A percentile compares a stretch with the other conserved stretches of the same genome.
Evolutionary conservation across 108 stramenopile genomes (phyloP).

Genomic region (Nitzschia sp.): DNA sequence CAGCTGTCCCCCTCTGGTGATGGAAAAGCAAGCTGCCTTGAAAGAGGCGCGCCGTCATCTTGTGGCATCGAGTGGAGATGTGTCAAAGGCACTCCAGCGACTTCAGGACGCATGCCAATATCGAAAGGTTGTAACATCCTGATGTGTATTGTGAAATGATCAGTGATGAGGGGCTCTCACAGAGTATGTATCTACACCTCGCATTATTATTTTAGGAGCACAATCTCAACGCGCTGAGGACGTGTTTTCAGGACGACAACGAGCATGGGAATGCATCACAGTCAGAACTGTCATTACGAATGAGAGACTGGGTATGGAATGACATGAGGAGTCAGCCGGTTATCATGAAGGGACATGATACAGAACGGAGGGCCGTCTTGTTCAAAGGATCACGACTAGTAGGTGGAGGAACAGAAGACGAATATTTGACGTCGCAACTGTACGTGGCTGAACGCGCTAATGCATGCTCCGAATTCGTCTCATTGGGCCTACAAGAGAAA

Average conservation of each 20-base stretch:
- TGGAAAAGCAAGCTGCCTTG: neutral
- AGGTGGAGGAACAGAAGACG: neutral
- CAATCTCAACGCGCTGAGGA: slow-evolving; percentile 10
- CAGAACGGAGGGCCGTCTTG: slow-evolving; percentile 14
- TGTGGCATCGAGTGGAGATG: neutral
- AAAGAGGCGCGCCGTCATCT: slow-evolving; percentile 8
- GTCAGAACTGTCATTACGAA: too few species aligned
- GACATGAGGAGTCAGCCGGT: slow-evolving; percentile 20
- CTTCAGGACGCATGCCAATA: neutral
- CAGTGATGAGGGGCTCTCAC: neutral
- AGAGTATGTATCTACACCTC: neutral
- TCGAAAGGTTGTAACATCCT: slow-evolving; percentile 7
- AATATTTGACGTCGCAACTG: slow-evolving; percentile 14
- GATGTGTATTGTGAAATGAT: too few species aligned
- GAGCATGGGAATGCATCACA: too few species aligned
- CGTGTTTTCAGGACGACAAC: slow-evolving; percentile 10
- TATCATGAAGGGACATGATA: slow-evolving; percentile 16
- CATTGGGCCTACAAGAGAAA: slow-evolving; percentile 20
- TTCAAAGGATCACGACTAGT: slow-evolving; percentile 4
- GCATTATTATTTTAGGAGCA: slow-evolving; percentile 4
- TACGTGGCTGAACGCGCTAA: slow-evolving; percentile 36
- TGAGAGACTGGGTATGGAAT: neutral
- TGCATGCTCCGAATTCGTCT: slow-evolving; percentile 21
- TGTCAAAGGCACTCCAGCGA: neutral
- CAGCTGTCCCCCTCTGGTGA: neutral